A percentile compares a stretch with the other conserved stretches of the same genome.
Evolutionary conservation across 78 protist genomes (phyloP).

Genomic region (Creolimax fragrantissima): DNA sequence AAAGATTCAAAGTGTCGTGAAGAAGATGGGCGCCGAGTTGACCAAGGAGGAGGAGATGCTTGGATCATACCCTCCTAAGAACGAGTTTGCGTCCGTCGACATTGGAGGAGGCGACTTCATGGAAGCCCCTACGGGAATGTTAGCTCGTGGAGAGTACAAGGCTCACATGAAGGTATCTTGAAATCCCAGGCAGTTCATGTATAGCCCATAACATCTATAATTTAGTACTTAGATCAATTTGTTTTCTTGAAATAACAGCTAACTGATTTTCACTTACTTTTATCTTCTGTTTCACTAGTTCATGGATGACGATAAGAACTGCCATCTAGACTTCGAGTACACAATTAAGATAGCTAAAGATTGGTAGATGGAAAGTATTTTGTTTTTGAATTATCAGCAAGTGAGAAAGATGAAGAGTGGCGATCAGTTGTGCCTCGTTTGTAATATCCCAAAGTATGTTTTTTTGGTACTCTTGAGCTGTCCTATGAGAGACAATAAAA

Average conservation of each 20-base stretch:
- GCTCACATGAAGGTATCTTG: slow-evolving; percentile 23
- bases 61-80: slow-evolving; percentile 45
- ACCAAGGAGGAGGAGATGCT: slow-evolving; percentile 26
- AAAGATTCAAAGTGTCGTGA: slow-evolving; percentile 19
- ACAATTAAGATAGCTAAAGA: slow-evolving; percentile 37
- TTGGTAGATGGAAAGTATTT: too few species aligned
- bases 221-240: not conserved
- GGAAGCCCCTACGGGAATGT: slow-evolving; percentile 41
- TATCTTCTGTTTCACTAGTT: not conserved
- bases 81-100: slow-evolving; percentile 28
- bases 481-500: too few species aligned
- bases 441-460: too few species aligned
- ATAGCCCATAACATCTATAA: not conserved
- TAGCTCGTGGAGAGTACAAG: slow-evolving; percentile 34
- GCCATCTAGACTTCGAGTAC: slow-evolving; percentile 41
- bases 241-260: not conserved
- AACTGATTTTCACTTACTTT: not conserved
- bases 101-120: slow-evolving; percentile 32
- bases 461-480: too few species aligned
- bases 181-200: not conserved
- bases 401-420: too few species aligned
- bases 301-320: slow-evolving; percentile 23
- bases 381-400: too few species aligned
- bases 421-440: too few species aligned
- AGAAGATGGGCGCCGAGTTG: slow-evolving; percentile 30